Evolutionary conservation across 345 rosid genomes (phyloP).

Genomic region (Populus euphratica): DNA sequence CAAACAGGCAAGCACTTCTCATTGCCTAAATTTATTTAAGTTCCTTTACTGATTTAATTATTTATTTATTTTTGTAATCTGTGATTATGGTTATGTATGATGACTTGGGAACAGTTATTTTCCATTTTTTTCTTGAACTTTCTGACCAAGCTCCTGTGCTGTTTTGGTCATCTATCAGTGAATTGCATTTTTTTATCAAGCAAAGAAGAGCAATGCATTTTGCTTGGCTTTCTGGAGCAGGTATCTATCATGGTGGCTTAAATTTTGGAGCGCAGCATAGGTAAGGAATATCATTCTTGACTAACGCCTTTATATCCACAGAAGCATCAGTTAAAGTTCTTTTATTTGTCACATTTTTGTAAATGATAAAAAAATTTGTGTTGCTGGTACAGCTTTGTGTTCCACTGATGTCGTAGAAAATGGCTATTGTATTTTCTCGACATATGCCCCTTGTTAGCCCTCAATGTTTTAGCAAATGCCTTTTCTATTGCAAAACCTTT

Average conservation of each 20-base stretch:
- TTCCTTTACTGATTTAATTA: background rate
- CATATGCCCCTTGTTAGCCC: conserved; percentile 1
- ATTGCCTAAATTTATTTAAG: background rate
- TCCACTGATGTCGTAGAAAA: background rate
- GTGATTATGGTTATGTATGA: background rate
- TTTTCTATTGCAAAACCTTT: background rate
- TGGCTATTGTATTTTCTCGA: background rate
- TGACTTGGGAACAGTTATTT: background rate
- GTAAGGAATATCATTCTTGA: conserved; percentile 34
- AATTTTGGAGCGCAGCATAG: conserved; percentile 96
- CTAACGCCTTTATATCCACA: conserved; percentile 14
- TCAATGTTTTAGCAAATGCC: background rate
- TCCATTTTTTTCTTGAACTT: conserved; percentile 11
- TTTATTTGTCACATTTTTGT: background rate
- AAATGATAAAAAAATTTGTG: background rate
- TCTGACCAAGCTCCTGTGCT: conserved; percentile 11
- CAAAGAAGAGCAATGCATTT: conserved; percentile 97
- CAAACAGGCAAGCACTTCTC: conserved; percentile 67
- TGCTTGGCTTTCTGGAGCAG: conserved; percentile 99
- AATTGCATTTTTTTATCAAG: conserved; percentile 91
- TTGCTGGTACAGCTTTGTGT: background rate
- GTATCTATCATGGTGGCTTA: conserved; percentile 89
- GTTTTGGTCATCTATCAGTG: conserved; percentile 45
- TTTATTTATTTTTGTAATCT: background rate
- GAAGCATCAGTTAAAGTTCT: conserved; percentile 19